Percentiles rank a stretch among this genome's conserved stretches.
Conservation (phyloP, 2,329 filamentous ascomycete species). For the Raffaelea arxii region DNA sequence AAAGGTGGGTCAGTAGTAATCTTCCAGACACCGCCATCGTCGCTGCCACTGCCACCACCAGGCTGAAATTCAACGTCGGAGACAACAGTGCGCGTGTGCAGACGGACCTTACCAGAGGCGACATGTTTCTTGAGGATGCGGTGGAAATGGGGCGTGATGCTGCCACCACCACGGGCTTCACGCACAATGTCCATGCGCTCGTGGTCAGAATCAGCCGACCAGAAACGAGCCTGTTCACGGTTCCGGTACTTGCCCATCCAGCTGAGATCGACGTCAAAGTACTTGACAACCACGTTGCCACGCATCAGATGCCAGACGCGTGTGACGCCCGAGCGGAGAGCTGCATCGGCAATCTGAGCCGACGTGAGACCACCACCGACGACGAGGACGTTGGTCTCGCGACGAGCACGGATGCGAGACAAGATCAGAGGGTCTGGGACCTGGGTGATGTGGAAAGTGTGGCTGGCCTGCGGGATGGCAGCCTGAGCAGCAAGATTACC, state of each 20-base stretch:
- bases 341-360: constrained; percentile 61
- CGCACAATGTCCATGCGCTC: constrained; percentile 58
- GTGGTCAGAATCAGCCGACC: constrained; percentile 62
- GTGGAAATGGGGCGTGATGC: constrained; percentile 58
- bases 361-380: constrained; percentile 70
- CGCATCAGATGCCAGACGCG: constrained; percentile 66
- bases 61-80: constrained; percentile 34
- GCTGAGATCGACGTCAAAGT: constrained; percentile 65
- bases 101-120: constrained; percentile 36
- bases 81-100: constrained; percentile 46
- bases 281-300: constrained; percentile 49
- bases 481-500: neutral
- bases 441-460: constrained; percentile 52
- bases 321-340: constrained; percentile 52
- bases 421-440: constrained; percentile 44
- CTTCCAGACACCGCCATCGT: constrained; percentile 23
- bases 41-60: neutral
- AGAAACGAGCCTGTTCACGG: constrained; percentile 65
- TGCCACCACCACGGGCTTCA: constrained; percentile 63
- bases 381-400: constrained; percentile 55
- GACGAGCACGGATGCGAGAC: constrained; percentile 38
- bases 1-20: constrained; percentile 44
- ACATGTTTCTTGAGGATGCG: constrained; percentile 57
- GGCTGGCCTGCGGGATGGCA: constrained; percentile 19
- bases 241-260: constrained; percentile 83